Evolutionary conservation across 192 early-diverging fungal species (phyloP).

Genomic region (Backusella westeae): DNA sequence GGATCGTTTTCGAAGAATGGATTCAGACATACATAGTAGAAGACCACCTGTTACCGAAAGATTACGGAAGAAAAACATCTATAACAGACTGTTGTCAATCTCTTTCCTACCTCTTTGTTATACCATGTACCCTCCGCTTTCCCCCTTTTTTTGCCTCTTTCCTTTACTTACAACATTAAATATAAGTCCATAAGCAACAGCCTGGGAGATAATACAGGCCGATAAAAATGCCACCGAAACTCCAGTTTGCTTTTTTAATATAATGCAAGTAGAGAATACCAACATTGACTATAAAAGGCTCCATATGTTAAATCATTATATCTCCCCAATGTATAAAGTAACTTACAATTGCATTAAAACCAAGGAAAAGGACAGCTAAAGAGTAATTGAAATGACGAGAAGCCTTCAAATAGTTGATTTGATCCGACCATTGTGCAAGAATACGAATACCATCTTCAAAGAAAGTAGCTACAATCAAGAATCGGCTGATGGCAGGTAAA

Average conservation of each 20-base stretch:
- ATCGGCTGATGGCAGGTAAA: constrained; percentile 87
- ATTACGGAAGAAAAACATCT: constrained; percentile 82
- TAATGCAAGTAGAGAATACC: constrained; percentile 73
- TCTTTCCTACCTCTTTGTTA: background rate
- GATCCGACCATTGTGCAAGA: constrained; percentile 84
- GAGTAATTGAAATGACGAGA: constrained; percentile 79
- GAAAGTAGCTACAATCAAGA: constrained; percentile 93
- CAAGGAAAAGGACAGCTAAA: constrained; percentile 77
- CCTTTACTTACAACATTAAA: constrained; percentile 64
- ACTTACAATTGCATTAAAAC: constrained; percentile 71
- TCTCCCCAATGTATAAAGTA: background rate
- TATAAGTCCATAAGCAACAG: constrained; percentile 90
- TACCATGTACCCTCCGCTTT: background rate
- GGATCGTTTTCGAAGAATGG: constrained; percentile 49
- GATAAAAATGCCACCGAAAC: constrained; percentile 80
- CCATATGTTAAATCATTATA: background rate
- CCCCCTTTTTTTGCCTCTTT: background rate
- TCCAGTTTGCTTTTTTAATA: constrained; percentile 74
- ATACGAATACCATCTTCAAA: constrained; percentile 91
- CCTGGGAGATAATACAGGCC: constrained; percentile 80
- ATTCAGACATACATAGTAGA: constrained; percentile 88
- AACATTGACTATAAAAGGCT: constrained; percentile 59
- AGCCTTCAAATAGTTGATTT: constrained; percentile 80
- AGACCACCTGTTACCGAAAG: constrained; percentile 90
- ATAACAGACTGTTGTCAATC: background rate